A percentile compares a stretch with the other conserved stretches of the same genome.
Conservation (phyloP, 352 stramenopile species). For the Sclerospora graminicola region DNA sequence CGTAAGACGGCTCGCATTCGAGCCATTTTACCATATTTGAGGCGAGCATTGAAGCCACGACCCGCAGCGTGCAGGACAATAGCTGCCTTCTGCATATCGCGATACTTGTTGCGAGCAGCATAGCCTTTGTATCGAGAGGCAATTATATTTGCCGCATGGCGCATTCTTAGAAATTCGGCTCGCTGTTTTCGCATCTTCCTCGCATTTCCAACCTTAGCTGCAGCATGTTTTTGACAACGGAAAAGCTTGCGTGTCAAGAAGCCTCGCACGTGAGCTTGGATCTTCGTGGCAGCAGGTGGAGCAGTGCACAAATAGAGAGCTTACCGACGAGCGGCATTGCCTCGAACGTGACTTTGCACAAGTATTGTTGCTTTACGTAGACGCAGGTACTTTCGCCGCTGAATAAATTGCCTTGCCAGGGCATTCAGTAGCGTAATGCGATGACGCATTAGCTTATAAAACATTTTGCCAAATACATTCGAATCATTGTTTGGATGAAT, state of each 20-base stretch:
- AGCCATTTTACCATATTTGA: constrained; percentile 85
- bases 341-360: constrained; percentile 60
- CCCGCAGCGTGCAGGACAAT: constrained; percentile 69
- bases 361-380: constrained; percentile 57
- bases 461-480: constrained; percentile 55
- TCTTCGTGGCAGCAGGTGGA: constrained; percentile 65
- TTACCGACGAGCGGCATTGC: constrained; percentile 61
- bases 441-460: constrained; percentile 37
- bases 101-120: constrained; percentile 43
- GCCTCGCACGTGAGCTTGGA: constrained; percentile 59
- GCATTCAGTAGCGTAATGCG: constrained; percentile 67
- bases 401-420: constrained; percentile 56
- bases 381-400: constrained; percentile 56
- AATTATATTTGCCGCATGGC: constrained; percentile 51
- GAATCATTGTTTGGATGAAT: constrained; percentile 48
- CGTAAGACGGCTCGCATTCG: constrained; percentile 55
- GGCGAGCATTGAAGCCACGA: constrained; percentile 63
- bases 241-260: constrained; percentile 63
- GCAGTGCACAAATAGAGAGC: constrained; percentile 63
- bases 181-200: constrained; percentile 58
- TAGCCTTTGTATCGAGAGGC: constrained; percentile 72
- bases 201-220: constrained; percentile 60
- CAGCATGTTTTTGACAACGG: constrained; percentile 52
- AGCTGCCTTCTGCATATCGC: constrained; percentile 58
- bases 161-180: constrained; percentile 52